phyloP scores from a whole-genome alignment of 1,284 basidiomycete species.

The Papiliotrema fonsecae region DNA sequence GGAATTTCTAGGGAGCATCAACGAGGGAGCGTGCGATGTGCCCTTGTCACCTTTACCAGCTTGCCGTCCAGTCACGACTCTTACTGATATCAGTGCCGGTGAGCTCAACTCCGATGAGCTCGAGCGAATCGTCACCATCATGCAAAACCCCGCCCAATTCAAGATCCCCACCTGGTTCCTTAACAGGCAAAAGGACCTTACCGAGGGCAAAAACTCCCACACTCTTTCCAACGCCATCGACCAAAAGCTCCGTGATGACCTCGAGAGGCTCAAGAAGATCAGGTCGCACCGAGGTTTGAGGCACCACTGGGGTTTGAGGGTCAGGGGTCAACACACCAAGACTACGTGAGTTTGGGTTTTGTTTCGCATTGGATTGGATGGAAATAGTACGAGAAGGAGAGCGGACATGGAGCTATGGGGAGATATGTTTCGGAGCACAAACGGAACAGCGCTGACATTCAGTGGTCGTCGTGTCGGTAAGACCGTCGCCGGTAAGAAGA shows the following conservation, averaged over 20 bases:
- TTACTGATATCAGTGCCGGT: slow-evolving; percentile 60
- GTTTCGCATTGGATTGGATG: not conserved
- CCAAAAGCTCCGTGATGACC: slow-evolving; percentile 97
- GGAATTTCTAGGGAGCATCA: no score
- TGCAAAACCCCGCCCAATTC: slow-evolving; percentile 99
- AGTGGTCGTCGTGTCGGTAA: slow-evolving; percentile 37
- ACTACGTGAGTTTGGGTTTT: slow-evolving; percentile 60
- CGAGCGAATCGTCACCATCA: slow-evolving; percentile 98
- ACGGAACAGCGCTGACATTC: not conserved
- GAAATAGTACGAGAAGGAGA: no score
- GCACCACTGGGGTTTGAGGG: slow-evolving; percentile 94
- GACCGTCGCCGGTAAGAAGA: slow-evolving; percentile 45
- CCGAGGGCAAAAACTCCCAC: slow-evolving; percentile 95
- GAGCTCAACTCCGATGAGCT: slow-evolving; percentile 96
- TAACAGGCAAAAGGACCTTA: slow-evolving; percentile 98
- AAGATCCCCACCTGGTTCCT: slow-evolving; percentile 99
- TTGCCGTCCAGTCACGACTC: not conserved
- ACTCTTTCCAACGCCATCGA: slow-evolving; percentile 96
- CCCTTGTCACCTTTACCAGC: not conserved
- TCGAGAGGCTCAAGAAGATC: slow-evolving; percentile 99
- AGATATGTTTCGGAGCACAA: no score
- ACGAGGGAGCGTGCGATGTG: no score
- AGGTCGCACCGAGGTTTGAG: slow-evolving; percentile 96
- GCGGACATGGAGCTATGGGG: no score
- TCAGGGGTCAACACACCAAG: slow-evolving; percentile 98